Percentiles rank a stretch among this genome's conserved stretches.
phyloP scores from a whole-genome alignment of 208 protist species.

The Plasmodiophora brassicae region DNA sequence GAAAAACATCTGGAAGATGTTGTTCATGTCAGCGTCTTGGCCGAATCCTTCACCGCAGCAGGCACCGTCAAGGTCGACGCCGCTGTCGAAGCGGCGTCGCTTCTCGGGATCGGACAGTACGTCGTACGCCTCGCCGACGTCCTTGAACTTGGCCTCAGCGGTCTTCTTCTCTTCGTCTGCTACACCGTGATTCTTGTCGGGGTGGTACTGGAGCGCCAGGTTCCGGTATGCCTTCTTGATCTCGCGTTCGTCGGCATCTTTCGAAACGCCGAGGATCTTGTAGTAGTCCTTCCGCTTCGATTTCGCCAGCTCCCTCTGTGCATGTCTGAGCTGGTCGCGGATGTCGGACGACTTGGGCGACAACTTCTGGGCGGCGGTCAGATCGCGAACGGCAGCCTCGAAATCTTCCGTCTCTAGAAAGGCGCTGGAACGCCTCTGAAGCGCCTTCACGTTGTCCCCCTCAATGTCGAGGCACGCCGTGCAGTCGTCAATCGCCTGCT shows the following conservation, averaged over 20 bases:
- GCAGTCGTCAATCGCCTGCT: background rate
- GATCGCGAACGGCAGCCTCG: background rate
- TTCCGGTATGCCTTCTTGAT: constrained; percentile 57
- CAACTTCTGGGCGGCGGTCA: background rate
- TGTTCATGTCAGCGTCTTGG: background rate
- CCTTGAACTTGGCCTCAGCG: constrained; percentile 31
- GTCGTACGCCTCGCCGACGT: constrained; percentile 43
- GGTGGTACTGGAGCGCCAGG: constrained; percentile 55
- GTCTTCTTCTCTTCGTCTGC: constrained; percentile 13
- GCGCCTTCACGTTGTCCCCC: background rate
- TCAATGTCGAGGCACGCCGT: background rate
- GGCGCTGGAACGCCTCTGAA: background rate
- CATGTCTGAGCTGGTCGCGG: background rate
- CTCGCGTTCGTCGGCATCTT: constrained; percentile 40
- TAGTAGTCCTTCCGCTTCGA: constrained; percentile 39
- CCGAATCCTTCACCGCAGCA: background rate
- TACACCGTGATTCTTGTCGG: constrained; percentile 54
- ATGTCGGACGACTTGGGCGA: background rate
- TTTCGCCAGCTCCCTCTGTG: background rate
- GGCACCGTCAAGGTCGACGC: background rate
- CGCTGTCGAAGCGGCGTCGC: background rate
- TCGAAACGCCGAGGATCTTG: constrained; percentile 45
- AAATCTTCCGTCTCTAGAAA: background rate
- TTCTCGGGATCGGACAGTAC: constrained; percentile 22
- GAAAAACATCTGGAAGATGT: background rate